Conservation (phyloP, 116 monocot genomes). For the Cymodocea nodosa region DNA sequence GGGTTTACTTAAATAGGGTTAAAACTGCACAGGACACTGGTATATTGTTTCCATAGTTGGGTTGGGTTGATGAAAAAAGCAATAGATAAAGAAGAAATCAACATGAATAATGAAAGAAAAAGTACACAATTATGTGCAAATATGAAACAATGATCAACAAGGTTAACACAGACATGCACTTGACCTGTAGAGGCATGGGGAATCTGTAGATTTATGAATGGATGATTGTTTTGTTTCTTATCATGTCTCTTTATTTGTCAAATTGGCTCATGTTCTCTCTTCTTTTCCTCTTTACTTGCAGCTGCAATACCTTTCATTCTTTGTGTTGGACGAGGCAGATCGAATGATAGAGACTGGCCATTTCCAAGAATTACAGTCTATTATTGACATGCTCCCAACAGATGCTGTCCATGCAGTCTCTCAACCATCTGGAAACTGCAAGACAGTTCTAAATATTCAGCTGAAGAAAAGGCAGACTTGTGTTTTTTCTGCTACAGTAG, state of each 20-base stretch:
- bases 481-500: constrained; percentile 95
- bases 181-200: too few species aligned
- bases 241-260: background rate
- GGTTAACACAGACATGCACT: too few species aligned
- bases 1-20: too few species aligned
- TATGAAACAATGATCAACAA: too few species aligned
- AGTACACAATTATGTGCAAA: too few species aligned
- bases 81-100: too few species aligned
- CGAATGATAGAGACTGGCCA: constrained; percentile 95
- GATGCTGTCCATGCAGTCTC: constrained; percentile 14
- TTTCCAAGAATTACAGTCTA: constrained; percentile 89
- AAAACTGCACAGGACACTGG: too few species aligned
- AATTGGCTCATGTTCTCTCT: background rate
- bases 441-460: constrained; percentile 38
- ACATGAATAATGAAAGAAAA: too few species aligned
- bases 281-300: constrained; percentile 14
- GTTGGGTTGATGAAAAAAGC: too few species aligned
- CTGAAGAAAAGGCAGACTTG: constrained; percentile 84
- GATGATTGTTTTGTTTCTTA: background rate
- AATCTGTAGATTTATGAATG: too few species aligned
- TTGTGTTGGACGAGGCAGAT: constrained; percentile 99
- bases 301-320: constrained; percentile 89
- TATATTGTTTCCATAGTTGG: too few species aligned
- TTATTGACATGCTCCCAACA: constrained; percentile 84
- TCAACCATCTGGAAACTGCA: constrained; percentile 15